Base-by-base conservation (phyloP, 75 land plant genomes). In the Chamaecyparis obtusa region DNA sequence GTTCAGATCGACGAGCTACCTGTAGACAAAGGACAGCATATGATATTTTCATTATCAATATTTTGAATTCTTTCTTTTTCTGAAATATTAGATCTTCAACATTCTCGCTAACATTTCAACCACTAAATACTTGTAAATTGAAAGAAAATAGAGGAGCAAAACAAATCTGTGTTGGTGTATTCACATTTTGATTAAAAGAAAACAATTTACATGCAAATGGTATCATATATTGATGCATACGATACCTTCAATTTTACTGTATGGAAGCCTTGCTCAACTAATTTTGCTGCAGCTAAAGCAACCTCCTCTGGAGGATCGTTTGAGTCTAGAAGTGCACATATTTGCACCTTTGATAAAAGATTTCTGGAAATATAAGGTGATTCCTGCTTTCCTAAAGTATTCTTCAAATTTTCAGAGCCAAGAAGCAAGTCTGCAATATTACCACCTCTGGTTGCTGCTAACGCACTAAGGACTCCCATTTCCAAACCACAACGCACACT, bases 401-500 rank as follows among this genome's bases (percentile, higher is more conserved):
- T 86, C 55, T 37, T 48, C 9, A 48, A 35, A 32, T 57, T 41
- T 48, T 33, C 54, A 72, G 37, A 37, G 84, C 94, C 95, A 55
- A 54, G 48, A 15, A 95, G 87, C 69, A 97, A 48, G 69, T 90
- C 91, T 39, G 87, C 89, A 30, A 97, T 90, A 84, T 86, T 90
- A 39, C 85, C 89, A 43, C 87, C 89, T 27, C 87, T 87, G 17
- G 86, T 91, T 89, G 91, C 91, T 60, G 99, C 96, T 39, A 98
- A 74, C 19, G 97, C 97, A 89, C 89, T 93, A 30, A 98, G 93
- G 33, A 94, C 85, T 1, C 96, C 99, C 99, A 98, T 98, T 88
- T 98, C 99, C 76, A 98, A 46, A n/a, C 99, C 99, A 90, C 97
- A 95, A 83, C 99, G 90, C 48, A 98, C 99, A 95, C 99, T 97